Percentiles rank a stretch among this genome's conserved stretches.
Conservation (phyloP, 495 filamentous ascomycete genomes). For the Apodospora peruviana region DNA sequence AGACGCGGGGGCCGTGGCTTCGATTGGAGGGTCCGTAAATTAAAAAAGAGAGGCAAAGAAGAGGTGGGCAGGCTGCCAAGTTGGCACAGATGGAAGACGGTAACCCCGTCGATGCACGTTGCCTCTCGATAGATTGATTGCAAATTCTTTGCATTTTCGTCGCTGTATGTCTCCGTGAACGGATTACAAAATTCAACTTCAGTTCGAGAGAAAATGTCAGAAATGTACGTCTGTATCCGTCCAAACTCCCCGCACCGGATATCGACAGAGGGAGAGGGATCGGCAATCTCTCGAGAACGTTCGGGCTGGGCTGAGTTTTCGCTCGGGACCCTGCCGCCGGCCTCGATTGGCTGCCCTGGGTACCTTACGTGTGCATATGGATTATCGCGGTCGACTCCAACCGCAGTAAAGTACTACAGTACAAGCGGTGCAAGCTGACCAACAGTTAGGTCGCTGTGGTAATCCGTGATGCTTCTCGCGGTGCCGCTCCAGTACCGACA, state of each 20-base stretch:
- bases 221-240: too few species aligned
- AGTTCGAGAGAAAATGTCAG: too few species aligned
- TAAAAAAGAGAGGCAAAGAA: not conserved
- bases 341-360: not conserved
- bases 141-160: not conserved
- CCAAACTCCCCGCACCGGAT: too few species aligned
- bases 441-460: too few species aligned
- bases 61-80: conserved; percentile 3
- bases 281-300: not conserved
- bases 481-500: not conserved
- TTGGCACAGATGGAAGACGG: not conserved
- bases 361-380: not conserved
- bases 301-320: conserved; percentile 2
- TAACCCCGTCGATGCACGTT: too few species aligned
- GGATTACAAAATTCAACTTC: too few species aligned
- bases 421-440: too few species aligned
- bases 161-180: not conserved
- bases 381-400: not conserved
- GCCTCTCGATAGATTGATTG: conserved; percentile 1
- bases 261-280: conserved; percentile 1
- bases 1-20: not conserved
- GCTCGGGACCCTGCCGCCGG: not conserved
- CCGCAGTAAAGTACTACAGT: not conserved
- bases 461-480: too few species aligned
- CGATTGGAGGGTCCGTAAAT: conserved; percentile 1